Base-by-base conservation (phyloP, 1,139 yeast genomes). In the Torulaspora globosa region DNA sequence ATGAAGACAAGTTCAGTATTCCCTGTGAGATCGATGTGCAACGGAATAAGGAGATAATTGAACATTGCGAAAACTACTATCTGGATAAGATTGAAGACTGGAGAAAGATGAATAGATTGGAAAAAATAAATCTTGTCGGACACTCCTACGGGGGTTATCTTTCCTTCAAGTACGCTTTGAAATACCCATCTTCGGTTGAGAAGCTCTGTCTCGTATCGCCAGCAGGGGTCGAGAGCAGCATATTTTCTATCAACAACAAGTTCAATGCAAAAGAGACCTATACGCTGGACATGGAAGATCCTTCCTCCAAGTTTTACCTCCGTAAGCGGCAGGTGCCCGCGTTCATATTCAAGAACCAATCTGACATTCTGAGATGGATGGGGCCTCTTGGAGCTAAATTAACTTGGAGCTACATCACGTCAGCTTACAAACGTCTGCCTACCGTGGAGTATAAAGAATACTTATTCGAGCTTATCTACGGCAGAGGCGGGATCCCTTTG, bases 121-220 rank as follows among this genome's bases (percentile, higher is more conserved):
- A 74, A 4, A 76, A 76, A 52, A 82, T 92, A 57, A 80, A 85
- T 24, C 66, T 92, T 19, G 75, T 92, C 49, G 97, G 96, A 1
- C 98, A 92, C 66, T 89, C 97, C 0, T 79, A 89, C 58, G 98
- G 98, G 15, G 97, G 96, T 0, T 89, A 89, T 59, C 68, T 92
- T 48, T 82, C 94, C 19, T 76, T 84, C 51, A 80, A 86, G 9
- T 92, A 92, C 64, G 82, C 92, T 6, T 57, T 82, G 57, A 82
- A 81, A 55, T 83, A 87, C 62, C 94, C 96, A 0, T 70, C 75
- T 1, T 71, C 74, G 2, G 74, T 92, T n/a, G 70, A 77, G 21
- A 78, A 79, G 52, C 70, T 92, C 50, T 74, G 88, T 28, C 71
- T 92, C 31, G 80, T 87, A 2, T 85, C 96, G 1, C 98, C 98